These are phyloP conservation scores for Fraxinus angustifolia DNA, from an alignment of 305 asterid species.

Conservation along the genomic window DNA sequence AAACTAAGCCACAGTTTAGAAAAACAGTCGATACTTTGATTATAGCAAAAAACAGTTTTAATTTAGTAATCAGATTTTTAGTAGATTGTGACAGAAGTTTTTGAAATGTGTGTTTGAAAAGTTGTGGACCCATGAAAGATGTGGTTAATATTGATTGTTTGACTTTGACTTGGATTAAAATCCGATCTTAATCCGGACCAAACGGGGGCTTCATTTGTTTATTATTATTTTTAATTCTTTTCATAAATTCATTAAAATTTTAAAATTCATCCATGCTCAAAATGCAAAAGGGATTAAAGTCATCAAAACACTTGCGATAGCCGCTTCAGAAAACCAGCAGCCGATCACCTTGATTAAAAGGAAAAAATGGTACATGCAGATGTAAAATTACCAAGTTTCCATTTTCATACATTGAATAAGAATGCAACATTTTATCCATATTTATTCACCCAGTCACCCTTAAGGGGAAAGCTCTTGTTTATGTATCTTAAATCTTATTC, in stretches of 20 bases:
- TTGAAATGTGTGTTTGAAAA: too few species aligned
- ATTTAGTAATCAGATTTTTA: not conserved
- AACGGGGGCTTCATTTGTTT: too few species aligned
- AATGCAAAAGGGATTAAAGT: not conserved
- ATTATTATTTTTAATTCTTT: not conserved
- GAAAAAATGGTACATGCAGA: not conserved
- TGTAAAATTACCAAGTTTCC: not conserved
- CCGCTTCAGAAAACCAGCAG: not conserved
- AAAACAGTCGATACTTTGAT: not conserved
- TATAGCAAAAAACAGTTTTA: not conserved
- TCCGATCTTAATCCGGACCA: too few species aligned
- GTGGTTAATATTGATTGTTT: too few species aligned
- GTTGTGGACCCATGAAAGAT: too few species aligned
- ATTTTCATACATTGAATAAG: conserved; percentile 1
- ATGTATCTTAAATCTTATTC: not conserved
- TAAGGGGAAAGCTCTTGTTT: not conserved
- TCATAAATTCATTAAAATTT: not conserved
- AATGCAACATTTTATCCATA: not conserved
- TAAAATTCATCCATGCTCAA: not conserved
- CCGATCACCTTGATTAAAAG: not conserved
- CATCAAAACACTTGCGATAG: not conserved
- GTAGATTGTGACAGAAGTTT: too few species aligned
- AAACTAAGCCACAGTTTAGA: not conserved
- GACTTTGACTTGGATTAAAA: too few species aligned
- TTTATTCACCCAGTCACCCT: not conserved